A percentile compares a stretch with the other conserved stretches of the same genome.
Evolutionary conservation across 805 yeast genomes (phyloP).

Genomic region (Limtongia smithiae): DNA sequence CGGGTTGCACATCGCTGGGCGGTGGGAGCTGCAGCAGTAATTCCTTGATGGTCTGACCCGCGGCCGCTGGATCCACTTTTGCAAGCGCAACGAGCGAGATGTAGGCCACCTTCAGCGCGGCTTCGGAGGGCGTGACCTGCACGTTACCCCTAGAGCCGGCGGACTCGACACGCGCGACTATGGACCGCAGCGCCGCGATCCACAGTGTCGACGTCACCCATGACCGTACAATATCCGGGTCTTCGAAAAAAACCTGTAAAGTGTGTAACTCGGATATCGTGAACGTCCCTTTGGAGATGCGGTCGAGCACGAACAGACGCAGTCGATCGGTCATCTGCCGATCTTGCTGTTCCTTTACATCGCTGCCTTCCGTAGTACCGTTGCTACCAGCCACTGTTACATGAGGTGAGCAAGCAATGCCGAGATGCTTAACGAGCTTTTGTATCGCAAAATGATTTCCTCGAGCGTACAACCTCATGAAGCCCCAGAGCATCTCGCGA

Average conservation of each 20-base stretch:
- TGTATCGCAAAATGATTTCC: conserved; percentile 5
- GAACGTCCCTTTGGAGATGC: conserved; percentile 8
- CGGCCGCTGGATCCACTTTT: background rate
- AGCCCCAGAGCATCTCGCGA: conserved; percentile 26
- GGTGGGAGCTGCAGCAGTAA: conserved; percentile 16
- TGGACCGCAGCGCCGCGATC: conserved; percentile 3
- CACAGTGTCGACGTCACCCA: conserved; percentile 11
- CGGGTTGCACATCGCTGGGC: conserved; percentile 11
- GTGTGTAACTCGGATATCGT: conserved; percentile 15
- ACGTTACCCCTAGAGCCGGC: background rate
- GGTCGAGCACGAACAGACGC: conserved; percentile 6
- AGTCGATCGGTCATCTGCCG: background rate
- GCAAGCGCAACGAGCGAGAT: conserved; percentile 15
- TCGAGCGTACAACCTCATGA: conserved; percentile 13
- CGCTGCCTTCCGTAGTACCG: background rate
- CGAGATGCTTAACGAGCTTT: conserved; percentile 7
- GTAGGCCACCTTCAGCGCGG: conserved; percentile 15
- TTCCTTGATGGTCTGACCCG: background rate
- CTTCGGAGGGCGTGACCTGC: conserved; percentile 13
- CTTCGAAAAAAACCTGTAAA: conserved; percentile 9
- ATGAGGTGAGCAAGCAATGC: background rate
- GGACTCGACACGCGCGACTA: conserved; percentile 1
- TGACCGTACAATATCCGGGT: conserved; percentile 3
- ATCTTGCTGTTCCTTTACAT: background rate
- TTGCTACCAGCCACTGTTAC: background rate